Base-by-base conservation (phyloP, 2,329 filamentous ascomycete genomes). In the Aspergillus pseudoviridinutans region DNA sequence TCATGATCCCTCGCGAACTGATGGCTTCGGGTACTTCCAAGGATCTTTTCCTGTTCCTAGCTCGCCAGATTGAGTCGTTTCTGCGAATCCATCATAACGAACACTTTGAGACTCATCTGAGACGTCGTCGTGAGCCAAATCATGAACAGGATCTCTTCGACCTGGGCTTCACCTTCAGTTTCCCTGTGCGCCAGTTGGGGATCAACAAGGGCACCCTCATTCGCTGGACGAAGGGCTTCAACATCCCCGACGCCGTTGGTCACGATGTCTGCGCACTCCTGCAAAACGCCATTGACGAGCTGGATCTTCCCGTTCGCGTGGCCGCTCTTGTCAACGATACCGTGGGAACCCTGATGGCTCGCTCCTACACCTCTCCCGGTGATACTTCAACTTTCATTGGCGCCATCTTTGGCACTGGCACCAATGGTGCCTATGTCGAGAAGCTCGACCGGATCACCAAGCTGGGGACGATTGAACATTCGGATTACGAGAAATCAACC, bases 221-320 rank as follows among this genome's bases (percentile, higher is more conserved):
- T 76, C 87, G 94, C 66, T 99, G 94, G 94, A 99, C 94, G 57
- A 99, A 99, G 80, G 94, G 94, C 53, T 99, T 97, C 72, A 91
- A 97, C 72, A 97, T 99, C 64, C 84, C 87, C n/a, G 94, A 97
- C 71, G 90, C 92, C 1, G 77, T 99, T 58, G 94, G 93, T 67
- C 89, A 97, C 76, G 94, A 99, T 74, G 92, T 99, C 32, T 99
- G 94, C 74, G 88, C 86, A 46, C 79, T 99, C 61, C 82, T 99
- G 38, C 94, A 99, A 77, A 79, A 80, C 22, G 94, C 97, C 75
- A 92, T 99, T 67, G 91, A 97, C 76, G 85, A 85, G 59, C 84
- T 97, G 42, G 81, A 86, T 58, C 84, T 99, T 6, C 94, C 94
- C 0, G 92, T 99, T 59, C 90, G 88, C 69, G 94, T 99, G n/a